phyloP scores from a whole-genome alignment of 768 basidiomycete species.

The Auriculariales sp. region DNA sequence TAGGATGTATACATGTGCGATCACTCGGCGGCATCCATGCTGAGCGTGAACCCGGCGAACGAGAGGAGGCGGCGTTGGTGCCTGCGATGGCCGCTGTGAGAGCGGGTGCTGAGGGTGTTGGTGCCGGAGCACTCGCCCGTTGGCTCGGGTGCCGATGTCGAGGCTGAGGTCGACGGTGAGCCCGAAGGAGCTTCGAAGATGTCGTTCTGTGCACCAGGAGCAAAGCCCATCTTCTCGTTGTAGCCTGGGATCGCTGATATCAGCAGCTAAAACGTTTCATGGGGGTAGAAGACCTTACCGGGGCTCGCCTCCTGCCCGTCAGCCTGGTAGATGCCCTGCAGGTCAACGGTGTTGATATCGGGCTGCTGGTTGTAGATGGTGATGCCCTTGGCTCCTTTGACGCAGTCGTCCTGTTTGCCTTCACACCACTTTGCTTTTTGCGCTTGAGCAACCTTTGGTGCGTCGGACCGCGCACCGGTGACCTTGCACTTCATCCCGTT shows the following conservation, averaged over 20 bases:
- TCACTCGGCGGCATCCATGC: too few relatives aligned
- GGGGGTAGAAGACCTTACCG: not conserved
- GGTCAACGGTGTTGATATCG: not conserved
- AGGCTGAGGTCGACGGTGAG: not conserved
- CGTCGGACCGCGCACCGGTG: not conserved
- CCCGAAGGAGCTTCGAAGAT: not conserved
- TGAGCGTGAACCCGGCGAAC: not conserved
- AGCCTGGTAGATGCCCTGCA: not conserved
- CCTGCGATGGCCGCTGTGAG: not conserved
- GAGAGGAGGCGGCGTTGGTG: not conserved
- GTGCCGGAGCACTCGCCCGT: not conserved
- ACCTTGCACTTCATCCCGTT: not conserved
- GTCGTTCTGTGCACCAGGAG: not conserved
- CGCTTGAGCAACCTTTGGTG: not conserved
- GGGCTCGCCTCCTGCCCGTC: not conserved
- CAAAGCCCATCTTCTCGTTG: not conserved
- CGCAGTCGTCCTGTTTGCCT: not conserved
- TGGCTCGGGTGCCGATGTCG: not conserved
- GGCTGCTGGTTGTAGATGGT: slow-evolving; percentile 1
- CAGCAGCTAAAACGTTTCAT: not conserved
- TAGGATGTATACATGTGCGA: too few relatives aligned
- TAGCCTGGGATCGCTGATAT: not conserved
- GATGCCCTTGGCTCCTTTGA: not conserved
- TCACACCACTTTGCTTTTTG: not conserved
- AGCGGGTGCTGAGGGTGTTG: not conserved